These are phyloP conservation scores for Phialocephala sp. DNA, from an alignment of 2,329 filamentous ascomycete species.

Conservation along the genomic window DNA sequence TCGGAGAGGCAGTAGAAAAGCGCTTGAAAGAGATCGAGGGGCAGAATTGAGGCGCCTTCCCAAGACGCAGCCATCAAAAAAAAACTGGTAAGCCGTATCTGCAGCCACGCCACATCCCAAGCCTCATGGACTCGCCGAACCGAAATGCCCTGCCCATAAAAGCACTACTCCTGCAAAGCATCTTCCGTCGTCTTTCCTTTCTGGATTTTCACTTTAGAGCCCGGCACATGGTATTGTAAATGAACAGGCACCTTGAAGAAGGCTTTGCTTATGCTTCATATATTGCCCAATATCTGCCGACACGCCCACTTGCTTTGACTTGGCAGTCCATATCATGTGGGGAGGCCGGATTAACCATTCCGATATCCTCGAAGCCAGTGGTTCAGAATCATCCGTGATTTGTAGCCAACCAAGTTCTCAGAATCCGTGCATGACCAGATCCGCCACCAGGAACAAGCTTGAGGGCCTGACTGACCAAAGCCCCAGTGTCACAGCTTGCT, in stretches of 20 bases:
- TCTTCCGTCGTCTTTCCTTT: conserved; percentile 9
- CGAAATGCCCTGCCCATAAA: conserved; percentile 9
- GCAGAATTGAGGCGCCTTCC: conserved; percentile 16
- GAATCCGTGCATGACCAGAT: background rate
- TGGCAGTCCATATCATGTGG: background rate
- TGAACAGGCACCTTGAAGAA: background rate
- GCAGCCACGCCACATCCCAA: conserved; percentile 11
- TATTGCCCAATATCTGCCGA: conserved; percentile 13
- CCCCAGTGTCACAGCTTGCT: conserved; percentile 11
- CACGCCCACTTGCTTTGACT: conserved; percentile 1
- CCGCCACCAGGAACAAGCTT: background rate
- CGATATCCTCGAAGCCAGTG: background rate
- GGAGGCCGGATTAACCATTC: background rate
- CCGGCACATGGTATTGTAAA: background rate
- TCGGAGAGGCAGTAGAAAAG: conserved; percentile 5
- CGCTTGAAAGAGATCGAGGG: conserved; percentile 12
- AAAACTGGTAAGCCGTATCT: conserved; percentile 17
- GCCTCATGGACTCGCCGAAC: conserved; percentile 17
- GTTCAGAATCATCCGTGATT: conserved; percentile 17
- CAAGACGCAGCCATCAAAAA: conserved; percentile 3
- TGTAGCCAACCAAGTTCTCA: conserved; percentile 13
- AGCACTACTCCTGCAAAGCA: conserved; percentile 20
- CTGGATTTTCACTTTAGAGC: background rate
- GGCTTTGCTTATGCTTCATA: conserved; percentile 5
- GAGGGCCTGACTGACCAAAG: background rate